Conservation (phyloP, 2,329 filamentous ascomycete genomes). For the Penicillium thymicola region DNA sequence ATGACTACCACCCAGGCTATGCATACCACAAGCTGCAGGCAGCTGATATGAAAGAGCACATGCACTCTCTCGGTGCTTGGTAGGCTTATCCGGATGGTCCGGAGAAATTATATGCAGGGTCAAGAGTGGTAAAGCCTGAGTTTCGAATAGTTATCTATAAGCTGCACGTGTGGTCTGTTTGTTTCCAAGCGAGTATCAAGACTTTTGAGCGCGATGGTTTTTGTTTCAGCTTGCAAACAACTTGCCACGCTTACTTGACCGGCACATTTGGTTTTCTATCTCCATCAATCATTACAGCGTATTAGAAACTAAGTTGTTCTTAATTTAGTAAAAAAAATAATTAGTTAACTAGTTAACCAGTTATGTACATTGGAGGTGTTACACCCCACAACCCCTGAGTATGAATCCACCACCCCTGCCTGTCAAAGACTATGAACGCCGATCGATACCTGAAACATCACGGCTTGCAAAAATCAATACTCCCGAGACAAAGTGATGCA, state of each 20-base stretch:
- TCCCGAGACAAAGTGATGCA: neutral
- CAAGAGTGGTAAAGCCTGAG: neutral
- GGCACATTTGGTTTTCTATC: neutral
- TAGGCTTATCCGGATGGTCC: slow-evolving; percentile 4
- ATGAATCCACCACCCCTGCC: neutral
- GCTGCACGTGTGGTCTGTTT: neutral
- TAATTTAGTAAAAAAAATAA: too few relatives aligned
- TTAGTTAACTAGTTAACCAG: too few relatives aligned
- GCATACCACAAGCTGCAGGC: slow-evolving; percentile 31
- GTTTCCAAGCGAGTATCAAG: neutral
- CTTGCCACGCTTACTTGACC: neutral
- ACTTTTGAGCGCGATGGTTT: neutral
- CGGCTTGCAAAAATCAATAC: slow-evolving; percentile 1
- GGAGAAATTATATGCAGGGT: neutral
- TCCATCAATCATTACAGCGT: neutral
- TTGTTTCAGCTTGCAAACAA: slow-evolving; percentile 10
- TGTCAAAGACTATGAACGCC: neutral
- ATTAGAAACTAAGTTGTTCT: neutral
- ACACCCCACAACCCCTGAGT: neutral
- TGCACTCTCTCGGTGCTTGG: slow-evolving; percentile 26
- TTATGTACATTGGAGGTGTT: neutral
- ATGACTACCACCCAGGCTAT: slow-evolving; percentile 31
- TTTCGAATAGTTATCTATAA: neutral
- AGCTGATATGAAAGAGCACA: slow-evolving; percentile 28
- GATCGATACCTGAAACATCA: slow-evolving; percentile 19